phyloP scores from a whole-genome alignment of 2,329 filamentous ascomycete genomes.

The Cytospora paraplurivora region DNA sequence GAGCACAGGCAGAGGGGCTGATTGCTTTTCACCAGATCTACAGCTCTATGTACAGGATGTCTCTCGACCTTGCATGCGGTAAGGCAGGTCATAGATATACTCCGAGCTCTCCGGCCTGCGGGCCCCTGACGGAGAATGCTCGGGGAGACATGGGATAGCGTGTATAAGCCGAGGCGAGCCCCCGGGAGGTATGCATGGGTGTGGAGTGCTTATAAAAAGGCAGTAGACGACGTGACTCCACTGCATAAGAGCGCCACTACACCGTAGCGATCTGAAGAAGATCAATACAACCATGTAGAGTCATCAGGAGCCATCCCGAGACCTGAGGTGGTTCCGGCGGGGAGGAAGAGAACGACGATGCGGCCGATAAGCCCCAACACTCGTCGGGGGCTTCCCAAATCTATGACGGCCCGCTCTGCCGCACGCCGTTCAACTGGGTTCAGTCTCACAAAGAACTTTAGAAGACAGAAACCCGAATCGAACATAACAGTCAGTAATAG shows the following conservation, averaged over 20 bases:
- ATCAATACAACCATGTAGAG: not conserved
- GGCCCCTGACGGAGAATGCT: too few species aligned
- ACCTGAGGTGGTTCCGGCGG: not conserved
- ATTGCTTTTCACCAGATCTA: too few species aligned
- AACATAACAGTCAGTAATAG: too few species aligned
- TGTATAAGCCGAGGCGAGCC: constrained; percentile 4
- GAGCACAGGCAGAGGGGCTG: too few species aligned
- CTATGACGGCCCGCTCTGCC: not conserved
- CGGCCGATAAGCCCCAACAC: not conserved
- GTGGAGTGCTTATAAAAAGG: not conserved
- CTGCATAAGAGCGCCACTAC: too few species aligned
- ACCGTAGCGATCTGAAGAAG: too few species aligned
- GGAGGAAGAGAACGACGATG: not conserved
- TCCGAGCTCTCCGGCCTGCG: too few species aligned
- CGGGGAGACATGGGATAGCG: not conserved
- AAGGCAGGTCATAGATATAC: too few species aligned
- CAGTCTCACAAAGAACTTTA: not conserved
- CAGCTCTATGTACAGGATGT: too few species aligned
- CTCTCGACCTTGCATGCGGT: too few species aligned
- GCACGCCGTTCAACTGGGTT: not conserved
- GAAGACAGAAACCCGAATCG: too few species aligned
- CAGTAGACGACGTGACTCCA: not conserved
- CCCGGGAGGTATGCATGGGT: not conserved
- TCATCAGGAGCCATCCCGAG: not conserved
- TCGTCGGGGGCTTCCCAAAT: not conserved